Evolutionary conservation across 768 basidiomycete species (phyloP), one percentile per base, ranked within the genome.

Genomic region (Terana coerulea): DNA sequence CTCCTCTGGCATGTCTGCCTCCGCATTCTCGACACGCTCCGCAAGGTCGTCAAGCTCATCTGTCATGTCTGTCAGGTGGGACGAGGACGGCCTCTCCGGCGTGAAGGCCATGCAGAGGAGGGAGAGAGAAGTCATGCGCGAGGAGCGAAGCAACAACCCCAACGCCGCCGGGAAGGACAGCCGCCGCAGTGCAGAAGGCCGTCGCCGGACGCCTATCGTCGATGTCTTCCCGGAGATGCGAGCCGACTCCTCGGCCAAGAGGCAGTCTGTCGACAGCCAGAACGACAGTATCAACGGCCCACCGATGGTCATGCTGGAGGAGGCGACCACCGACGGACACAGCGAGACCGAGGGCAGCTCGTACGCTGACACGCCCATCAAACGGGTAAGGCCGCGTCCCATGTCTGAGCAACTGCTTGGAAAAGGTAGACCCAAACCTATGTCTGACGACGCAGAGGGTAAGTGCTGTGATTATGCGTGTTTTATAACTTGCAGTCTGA

Each of bases 391-490:
- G 10, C 67, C 70, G 1, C 71, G 88, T 12, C 86, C 87, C 0
- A 56, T 81, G 47, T 84, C 84, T 0, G 89, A 91, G 61, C 83
- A 84, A 64, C 63, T 78, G 59, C 66, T 81, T 5, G 76, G 74
- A 1, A 69, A 61, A 40, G 67, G 67, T 35, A 70, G 82, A 53
- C 79, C 84, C 0, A 69, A 69, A 37, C 73, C 74, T 1, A 69
- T 84, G 40, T 71, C 76, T 47, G 69, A 70, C 34, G 78, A 80
- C 45, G 72, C 76, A 37, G 80, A 81, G n/a, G 67, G 82, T 83
- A 54, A 47, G 71, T 61, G n/a, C n/a, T n/a, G n/a, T n/a, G n/a
- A n/a, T n/a, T n/a, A n/a, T n/a, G n/a, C n/a, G n/a, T 7, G 42
- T 29, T 52, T 3, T 17, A 15, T 49, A 25, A 30, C 5, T 47